Evolutionary conservation across 2,329 filamentous ascomycete species (phyloP).

Genomic region (Cercospora zeina): DNA sequence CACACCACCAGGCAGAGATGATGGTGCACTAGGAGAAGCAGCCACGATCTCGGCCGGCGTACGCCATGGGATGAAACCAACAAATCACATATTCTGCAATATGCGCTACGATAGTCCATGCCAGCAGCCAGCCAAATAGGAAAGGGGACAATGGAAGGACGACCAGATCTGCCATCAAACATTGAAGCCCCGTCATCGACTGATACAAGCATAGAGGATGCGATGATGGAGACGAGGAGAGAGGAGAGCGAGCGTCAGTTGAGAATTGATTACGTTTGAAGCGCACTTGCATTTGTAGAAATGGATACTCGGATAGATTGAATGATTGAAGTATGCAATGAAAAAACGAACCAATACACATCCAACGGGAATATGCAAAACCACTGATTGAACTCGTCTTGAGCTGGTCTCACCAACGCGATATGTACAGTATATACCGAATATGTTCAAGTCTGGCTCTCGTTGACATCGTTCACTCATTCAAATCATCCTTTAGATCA

Average conservation of each 20-base stretch:
- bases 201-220: background rate
- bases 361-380: too few relatives aligned
- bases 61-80: background rate
- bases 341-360: background rate
- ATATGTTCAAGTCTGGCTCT: conserved; percentile 1
- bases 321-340: conserved; percentile 1
- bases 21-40: conserved; percentile 23
- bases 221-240: background rate
- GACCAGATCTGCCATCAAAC: background rate
- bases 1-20: conserved; percentile 19
- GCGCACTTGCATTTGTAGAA: conserved; percentile 3
- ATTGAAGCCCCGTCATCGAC: background rate
- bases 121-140: background rate
- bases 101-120: background rate
- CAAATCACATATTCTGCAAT: background rate
- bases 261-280: background rate
- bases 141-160: background rate
- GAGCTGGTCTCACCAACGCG: background rate
- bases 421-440: background rate
- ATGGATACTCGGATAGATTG: background rate
- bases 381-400: background rate
- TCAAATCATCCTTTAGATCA: background rate
- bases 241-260: background rate
- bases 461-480: conserved; percentile 1
- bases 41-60: background rate